Base-by-base conservation (phyloP, 371 early-diverging fungal genomes). In the Zopfochytrium polystomum region DNA sequence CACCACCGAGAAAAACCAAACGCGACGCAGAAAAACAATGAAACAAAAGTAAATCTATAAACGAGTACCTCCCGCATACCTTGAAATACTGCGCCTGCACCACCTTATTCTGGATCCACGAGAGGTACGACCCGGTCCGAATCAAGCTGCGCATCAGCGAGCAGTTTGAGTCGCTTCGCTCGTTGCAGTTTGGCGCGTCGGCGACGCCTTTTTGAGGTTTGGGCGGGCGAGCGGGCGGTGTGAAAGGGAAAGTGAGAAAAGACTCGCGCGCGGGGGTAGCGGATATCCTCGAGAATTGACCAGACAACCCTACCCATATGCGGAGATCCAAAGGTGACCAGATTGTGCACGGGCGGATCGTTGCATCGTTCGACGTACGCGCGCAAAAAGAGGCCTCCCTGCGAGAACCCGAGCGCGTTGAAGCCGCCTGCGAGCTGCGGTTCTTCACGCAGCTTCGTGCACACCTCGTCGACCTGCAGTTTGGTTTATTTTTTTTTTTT, bases 371-470 rank as follows among this genome's bases (percentile, higher is more conserved):
- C 81, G 5, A 90, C 84, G 50, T 89, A 87, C 0, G 86, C 90
- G 11, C 96, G 74, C 32, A 74, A 48, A 48, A 88, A 87, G 55
- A 83, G 75, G 2, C 88, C 88, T 38, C 87, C 88, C 65, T 96
- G 96, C 3, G 94, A 93, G 73, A 96, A 93, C n/a, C 97, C 97
- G 52, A 96, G 76, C 26, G 90, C 89, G 71, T 95, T 89, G 72
- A 91, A 93, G 0, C 93, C 93, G 48, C 74, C 55, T 23, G 66
- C 26, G 11, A 95, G 81, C 51, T 84, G 80, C 3, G 59, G 60
- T 30, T 55, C 59, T 4, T 47, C 50, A 2, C 47, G 45, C 18
- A 80, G 56, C 13, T 66, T 25, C 25, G 50, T 55, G 60, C 80
- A 80, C 3, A 69, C 76, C 42, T 70, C 43, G 3, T 69, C 67